Evolutionary conservation across 495 filamentous ascomycete genomes (phyloP).

Genomic region (Margaritispora aquatica): DNA sequence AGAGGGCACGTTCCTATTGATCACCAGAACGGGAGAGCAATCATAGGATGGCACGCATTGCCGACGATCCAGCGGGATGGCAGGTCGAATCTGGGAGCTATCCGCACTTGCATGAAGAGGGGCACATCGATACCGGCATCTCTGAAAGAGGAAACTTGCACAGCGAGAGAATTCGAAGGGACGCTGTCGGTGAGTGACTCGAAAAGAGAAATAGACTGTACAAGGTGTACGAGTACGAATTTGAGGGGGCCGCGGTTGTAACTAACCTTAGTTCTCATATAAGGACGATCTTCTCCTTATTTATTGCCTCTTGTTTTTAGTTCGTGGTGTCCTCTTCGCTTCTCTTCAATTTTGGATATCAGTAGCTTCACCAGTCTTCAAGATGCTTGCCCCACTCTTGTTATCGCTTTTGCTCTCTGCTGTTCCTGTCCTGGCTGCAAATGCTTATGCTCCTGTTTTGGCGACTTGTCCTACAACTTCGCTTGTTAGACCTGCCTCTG

Average conservation of each 20-base stretch:
- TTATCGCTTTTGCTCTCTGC: slow-evolving; percentile 1
- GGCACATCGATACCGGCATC: not conserved
- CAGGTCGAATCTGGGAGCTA: not conserved
- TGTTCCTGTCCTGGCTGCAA: slow-evolving; percentile 1
- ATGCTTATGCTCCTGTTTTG: slow-evolving; percentile 16
- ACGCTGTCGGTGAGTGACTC: not conserved
- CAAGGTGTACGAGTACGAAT: not conserved
- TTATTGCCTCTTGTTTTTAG: not conserved
- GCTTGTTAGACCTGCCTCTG: slow-evolving; percentile 17
- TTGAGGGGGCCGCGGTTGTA: not conserved
- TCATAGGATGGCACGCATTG: not conserved
- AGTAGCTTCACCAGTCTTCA: not conserved
- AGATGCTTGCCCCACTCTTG: slow-evolving; percentile 10
- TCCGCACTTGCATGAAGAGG: not conserved
- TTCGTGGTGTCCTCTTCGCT: no score
- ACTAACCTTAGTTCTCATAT: not conserved
- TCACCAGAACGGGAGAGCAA: not conserved
- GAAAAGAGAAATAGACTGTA: not conserved
- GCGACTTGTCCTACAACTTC: slow-evolving; percentile 16
- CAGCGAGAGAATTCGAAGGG: not conserved
- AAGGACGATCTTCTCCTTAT: not conserved
- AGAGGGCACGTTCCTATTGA: not conserved
- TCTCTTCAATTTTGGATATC: not conserved
- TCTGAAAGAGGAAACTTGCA: not conserved
- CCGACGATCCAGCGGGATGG: not conserved